Conservation (phyloP, 768 basidiomycete species). For the Russula sp. region DNA sequence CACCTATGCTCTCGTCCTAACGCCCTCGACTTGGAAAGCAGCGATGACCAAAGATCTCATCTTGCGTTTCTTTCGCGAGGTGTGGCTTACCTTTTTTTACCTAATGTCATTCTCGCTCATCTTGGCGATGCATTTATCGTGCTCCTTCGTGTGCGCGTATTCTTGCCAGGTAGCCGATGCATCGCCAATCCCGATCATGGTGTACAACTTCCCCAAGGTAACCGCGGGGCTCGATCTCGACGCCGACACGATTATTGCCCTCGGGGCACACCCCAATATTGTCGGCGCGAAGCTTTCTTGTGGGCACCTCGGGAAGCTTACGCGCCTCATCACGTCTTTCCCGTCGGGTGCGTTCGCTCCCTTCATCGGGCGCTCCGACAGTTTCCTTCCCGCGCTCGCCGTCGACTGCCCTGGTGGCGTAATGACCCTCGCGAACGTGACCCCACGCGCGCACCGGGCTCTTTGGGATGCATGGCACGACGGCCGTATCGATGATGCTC, state of each 20-base stretch:
- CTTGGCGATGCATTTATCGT: not conserved
- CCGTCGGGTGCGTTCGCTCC: constrained; percentile 57
- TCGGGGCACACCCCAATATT: constrained; percentile 79
- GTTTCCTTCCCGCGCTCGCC: constrained; percentile 59
- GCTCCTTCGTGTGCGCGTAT: not conserved
- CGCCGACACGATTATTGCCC: constrained; percentile 66
- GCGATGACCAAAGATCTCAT: constrained; percentile 63
- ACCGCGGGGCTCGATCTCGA: constrained; percentile 82
- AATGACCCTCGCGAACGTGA: constrained; percentile 58
- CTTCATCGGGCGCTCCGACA: constrained; percentile 73
- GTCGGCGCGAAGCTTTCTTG: constrained; percentile 85
- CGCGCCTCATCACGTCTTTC: constrained; percentile 63
- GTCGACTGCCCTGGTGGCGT: constrained; percentile 65
- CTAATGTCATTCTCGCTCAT: constrained; percentile 10
- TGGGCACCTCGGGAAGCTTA: constrained; percentile 80
- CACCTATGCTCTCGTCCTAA: constrained; percentile 70
- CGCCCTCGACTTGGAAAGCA: constrained; percentile 67
- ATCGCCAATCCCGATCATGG: constrained; percentile 67
- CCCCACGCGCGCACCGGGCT: constrained; percentile 31
- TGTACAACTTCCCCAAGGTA: constrained; percentile 86
- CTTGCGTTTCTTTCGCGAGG: constrained; percentile 63
- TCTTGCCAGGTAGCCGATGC: constrained; percentile 57
- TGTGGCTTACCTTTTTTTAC: constrained; percentile 33
- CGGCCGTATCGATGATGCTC: constrained; percentile 57
- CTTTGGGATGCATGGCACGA: constrained; percentile 24